Evolutionary conservation across 805 yeast species (phyloP).

Genomic region (Candida pseudoglaebosa): DNA sequence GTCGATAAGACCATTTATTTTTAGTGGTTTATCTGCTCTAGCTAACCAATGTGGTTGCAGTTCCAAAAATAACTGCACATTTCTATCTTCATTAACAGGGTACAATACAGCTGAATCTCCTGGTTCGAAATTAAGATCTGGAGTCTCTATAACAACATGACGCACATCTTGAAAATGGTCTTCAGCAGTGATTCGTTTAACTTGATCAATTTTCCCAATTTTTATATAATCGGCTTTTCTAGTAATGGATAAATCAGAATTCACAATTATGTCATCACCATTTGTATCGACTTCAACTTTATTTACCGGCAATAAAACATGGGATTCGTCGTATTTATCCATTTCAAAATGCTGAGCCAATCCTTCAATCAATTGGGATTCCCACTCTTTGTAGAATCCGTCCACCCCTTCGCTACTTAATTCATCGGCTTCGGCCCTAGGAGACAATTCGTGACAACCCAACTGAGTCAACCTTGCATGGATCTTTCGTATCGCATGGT

Average conservation of each 20-base stretch:
- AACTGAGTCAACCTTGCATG: conserved; percentile 75
- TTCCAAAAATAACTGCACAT: conserved; percentile 62
- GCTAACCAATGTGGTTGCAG: conserved; percentile 69
- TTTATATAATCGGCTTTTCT: conserved; percentile 11
- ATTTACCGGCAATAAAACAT: conserved; percentile 24
- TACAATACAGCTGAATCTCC: conserved; percentile 81
- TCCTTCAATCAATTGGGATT: conserved; percentile 38
- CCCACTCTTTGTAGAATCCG: conserved; percentile 75
- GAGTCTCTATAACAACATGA: conserved; percentile 43
- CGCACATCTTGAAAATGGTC: conserved; percentile 93
- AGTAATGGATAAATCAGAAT: conserved; percentile 17
- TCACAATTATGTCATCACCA: neutral
- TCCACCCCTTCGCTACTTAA: conserved; percentile 76
- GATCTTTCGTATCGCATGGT: conserved; percentile 81
- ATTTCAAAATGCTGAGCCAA: conserved; percentile 18
- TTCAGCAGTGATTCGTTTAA: conserved; percentile 58
- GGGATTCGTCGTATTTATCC: conserved; percentile 21
- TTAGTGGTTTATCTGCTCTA: conserved; percentile 59
- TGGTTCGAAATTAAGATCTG: conserved; percentile 46
- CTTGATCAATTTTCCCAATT: conserved; percentile 46
- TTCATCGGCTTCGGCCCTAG: conserved; percentile 88
- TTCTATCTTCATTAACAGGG: conserved; percentile 63
- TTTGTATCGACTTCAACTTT: conserved; percentile 11
- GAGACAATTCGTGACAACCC: conserved; percentile 71
- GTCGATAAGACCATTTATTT: conserved; percentile 32